phyloP scores from a whole-genome alignment of 805 yeast genomes.

The Metschnikowia bowlesiae region DNA sequence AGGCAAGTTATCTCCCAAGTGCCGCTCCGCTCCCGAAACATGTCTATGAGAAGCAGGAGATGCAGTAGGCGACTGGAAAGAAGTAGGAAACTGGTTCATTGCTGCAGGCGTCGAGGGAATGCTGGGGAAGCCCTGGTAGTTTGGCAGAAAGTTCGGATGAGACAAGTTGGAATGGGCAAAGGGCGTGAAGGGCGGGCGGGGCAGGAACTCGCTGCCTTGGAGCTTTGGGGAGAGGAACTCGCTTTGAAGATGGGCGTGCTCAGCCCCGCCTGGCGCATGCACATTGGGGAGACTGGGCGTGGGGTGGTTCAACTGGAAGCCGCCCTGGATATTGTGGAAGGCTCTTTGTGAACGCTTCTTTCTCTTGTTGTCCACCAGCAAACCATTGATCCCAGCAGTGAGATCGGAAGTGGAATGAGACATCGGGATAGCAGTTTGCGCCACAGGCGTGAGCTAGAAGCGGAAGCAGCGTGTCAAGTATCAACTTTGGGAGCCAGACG shows the following conservation, averaged over 20 bases:
- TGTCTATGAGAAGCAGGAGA: conserved; percentile 1
- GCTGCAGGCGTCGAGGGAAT: conserved; percentile 2
- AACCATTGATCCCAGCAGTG: conserved; percentile 10
- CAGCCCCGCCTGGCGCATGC: not conserved
- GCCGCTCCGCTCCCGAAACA: not conserved
- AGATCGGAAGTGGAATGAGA: conserved; percentile 8
- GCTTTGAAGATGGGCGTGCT: not conserved
- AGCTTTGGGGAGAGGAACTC: not conserved
- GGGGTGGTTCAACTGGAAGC: not conserved
- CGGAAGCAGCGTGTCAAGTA: too few relatives aligned
- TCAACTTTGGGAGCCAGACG: too few relatives aligned
- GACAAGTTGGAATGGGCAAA: conserved; percentile 2
- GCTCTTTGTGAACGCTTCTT: conserved; percentile 17
- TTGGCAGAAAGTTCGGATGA: conserved; percentile 1
- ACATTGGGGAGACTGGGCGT: not conserved
- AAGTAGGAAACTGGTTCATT: conserved; percentile 1
- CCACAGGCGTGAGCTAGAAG: too few relatives aligned
- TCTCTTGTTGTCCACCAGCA: conserved; percentile 8
- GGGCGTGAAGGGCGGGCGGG: not conserved
- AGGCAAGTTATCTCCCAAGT: not conserved
- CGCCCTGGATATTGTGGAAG: conserved; percentile 12
- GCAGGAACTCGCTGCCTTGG: not conserved
- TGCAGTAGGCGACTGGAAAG: not conserved
- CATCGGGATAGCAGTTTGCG: not conserved
- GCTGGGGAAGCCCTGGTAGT: not conserved